Evolutionary conservation across 306 rosid genomes (phyloP).

Genomic region (Abrus pulchellus): DNA sequence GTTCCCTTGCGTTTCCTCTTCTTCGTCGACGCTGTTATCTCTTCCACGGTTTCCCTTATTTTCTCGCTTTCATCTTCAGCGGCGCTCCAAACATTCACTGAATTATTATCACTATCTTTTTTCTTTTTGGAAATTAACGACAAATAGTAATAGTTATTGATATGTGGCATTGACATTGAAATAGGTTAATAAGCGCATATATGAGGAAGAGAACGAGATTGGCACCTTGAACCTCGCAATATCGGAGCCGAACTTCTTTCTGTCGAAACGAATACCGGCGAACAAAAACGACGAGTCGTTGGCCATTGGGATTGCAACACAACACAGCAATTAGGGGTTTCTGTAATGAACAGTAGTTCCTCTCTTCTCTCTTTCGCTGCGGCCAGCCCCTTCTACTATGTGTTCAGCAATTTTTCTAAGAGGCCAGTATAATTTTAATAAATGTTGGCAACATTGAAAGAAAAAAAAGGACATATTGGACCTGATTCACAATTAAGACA

Average conservation of each 20-base stretch:
- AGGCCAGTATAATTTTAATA: too few relatives aligned
- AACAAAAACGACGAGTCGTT: constrained; percentile 78
- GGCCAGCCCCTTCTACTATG: not conserved
- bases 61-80: constrained; percentile 48
- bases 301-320: constrained; percentile 55
- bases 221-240: constrained; percentile 79
- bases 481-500: not conserved
- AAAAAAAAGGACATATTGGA: not conserved
- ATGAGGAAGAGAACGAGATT: not conserved
- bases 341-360: not conserved
- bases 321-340: constrained; percentile 22
- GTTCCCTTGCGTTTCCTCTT: constrained; percentile 81
- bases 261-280: constrained; percentile 78
- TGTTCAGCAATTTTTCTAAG: not conserved
- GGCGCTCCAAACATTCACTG: constrained; percentile 48
- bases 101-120: constrained; percentile 57
- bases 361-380: not conserved
- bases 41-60: constrained; percentile 47
- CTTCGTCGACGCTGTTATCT: constrained; percentile 52
- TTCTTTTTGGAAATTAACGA: constrained; percentile 45
- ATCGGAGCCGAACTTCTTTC: constrained; percentile 75
- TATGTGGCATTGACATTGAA: not conserved
- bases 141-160: not conserved
- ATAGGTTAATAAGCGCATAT: not conserved
- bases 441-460: too few relatives aligned